A percentile compares a stretch with the other conserved stretches of the same genome.
Conservation (phyloP, 2,329 filamentous ascomycete genomes). For the Colletotrichum abscissum region DNA sequence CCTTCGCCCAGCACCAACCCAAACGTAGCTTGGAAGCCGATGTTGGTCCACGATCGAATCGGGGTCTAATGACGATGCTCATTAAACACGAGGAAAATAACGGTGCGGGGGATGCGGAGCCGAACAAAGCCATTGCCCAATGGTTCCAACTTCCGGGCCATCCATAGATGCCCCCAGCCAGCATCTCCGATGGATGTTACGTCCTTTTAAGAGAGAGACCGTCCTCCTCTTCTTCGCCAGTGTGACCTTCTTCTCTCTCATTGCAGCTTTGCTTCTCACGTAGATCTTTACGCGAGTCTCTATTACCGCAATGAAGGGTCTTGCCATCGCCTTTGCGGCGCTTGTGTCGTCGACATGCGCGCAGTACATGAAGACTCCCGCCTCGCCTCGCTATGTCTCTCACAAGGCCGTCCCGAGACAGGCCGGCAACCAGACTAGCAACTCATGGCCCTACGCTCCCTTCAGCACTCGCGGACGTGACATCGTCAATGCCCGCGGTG, state of each 20-base stretch:
- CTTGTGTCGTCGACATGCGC: conserved; percentile 26
- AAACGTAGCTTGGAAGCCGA: not conserved
- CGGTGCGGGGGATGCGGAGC: conserved; percentile 33
- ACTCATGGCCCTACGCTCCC: conserved; percentile 47
- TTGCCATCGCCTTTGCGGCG: conserved; percentile 18
- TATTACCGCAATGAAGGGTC: conserved; percentile 20
- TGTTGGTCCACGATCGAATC: not conserved
- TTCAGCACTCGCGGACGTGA: conserved; percentile 50
- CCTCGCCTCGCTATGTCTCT: conserved; percentile 8
- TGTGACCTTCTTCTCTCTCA: not conserved
- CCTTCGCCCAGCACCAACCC: conserved; percentile 3
- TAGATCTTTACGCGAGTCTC: conserved; percentile 4
- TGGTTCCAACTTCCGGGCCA: not conserved
- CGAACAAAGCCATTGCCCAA: conserved; percentile 11
- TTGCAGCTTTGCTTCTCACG: conserved; percentile 4
- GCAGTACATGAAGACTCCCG: conserved; percentile 25
- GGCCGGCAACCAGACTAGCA: conserved; percentile 20
- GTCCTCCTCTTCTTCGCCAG: not conserved
- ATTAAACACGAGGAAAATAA: not conserved
- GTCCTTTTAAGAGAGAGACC: conserved; percentile 9
- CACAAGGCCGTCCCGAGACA: conserved; percentile 2
- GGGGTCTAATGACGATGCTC: conserved; percentile 21
- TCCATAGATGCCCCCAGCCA: not conserved
- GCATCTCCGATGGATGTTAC: not conserved
- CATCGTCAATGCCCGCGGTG: conserved; percentile 49